Conservation (phyloP, 495 filamentous ascomycete species). For the Parathielavia hyrcaniae region DNA sequence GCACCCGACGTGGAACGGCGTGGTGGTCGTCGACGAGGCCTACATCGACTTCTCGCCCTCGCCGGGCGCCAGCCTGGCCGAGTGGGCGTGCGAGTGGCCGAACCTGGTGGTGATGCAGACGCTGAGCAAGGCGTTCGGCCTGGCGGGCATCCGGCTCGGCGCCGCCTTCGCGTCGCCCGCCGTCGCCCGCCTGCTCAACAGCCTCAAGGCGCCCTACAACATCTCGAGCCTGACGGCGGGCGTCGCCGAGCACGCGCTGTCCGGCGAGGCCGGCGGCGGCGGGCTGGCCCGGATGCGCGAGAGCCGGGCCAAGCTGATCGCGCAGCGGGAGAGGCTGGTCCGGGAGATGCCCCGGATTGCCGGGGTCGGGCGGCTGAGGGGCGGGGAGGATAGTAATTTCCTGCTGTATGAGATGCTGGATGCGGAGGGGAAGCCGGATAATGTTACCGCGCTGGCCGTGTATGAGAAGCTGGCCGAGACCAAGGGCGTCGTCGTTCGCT, state of each 20-base stretch:
- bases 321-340: conserved; percentile 71
- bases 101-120: conserved; percentile 98
- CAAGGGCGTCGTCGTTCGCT: conserved; percentile 84
- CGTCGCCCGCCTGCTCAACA: conserved; percentile 71
- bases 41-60: conserved; percentile 92
- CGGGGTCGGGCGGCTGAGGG: conserved; percentile 74
- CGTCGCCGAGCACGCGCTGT: conserved; percentile 69
- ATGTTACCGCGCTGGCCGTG: conserved; percentile 64
- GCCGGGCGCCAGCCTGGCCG: conserved; percentile 75
- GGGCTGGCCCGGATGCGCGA: conserved; percentile 65
- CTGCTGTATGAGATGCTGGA: conserved; percentile 82
- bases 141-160: conserved; percentile 82
- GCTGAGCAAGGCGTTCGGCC: conserved; percentile 88
- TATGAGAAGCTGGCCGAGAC: conserved; percentile 84
- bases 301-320: conserved; percentile 60
- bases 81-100: conserved; percentile 89
- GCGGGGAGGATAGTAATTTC: conserved; percentile 80
- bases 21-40: conserved; percentile 90
- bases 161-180: conserved; percentile 54
- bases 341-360: conserved; percentile 64
- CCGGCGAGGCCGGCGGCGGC: conserved; percentile 35
- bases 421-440: conserved; percentile 64
- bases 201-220: conserved; percentile 92
- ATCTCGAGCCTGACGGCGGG: conserved; percentile 77
- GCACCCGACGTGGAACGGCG: conserved; percentile 91